Evolutionary conservation across 352 stramenopile species (phyloP).

Genomic region (Globisporangium acanthophoron): DNA sequence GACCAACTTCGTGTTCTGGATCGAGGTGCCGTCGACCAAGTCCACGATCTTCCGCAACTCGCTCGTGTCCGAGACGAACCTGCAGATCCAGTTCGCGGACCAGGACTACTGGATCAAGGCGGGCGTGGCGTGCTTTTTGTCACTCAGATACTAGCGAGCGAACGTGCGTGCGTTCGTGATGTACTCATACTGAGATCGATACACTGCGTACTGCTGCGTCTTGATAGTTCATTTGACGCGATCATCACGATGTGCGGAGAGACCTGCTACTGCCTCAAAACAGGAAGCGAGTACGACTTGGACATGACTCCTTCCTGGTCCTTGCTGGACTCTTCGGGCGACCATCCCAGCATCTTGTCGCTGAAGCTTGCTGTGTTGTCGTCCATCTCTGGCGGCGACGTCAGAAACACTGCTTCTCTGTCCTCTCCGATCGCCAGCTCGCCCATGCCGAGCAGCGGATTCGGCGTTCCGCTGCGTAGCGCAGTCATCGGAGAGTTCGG

Average conservation of each 20-base stretch:
- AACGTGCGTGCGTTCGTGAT: not conserved
- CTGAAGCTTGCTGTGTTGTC: slow-evolving; percentile 8
- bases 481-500: slow-evolving; percentile 17
- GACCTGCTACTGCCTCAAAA: slow-evolving; percentile 26
- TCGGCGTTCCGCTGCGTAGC: not conserved
- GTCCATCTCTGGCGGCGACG: slow-evolving; percentile 17
- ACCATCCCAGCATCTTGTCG: slow-evolving; percentile 37
- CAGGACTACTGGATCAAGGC: slow-evolving; percentile 95
- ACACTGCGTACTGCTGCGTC: not conserved
- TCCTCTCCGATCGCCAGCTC: slow-evolving; percentile 13
- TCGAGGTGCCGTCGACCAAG: slow-evolving; percentile 89
- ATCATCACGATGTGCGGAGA: too few relatives aligned
- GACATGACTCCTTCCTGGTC: slow-evolving; percentile 23
- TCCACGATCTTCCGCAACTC: slow-evolving; percentile 77
- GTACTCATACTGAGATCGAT: too few relatives aligned
- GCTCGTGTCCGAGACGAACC: slow-evolving; percentile 92
- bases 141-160: slow-evolving; percentile 83
- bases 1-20: slow-evolving; percentile 98
- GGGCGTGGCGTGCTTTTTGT: slow-evolving; percentile 92
- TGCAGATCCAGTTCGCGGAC: slow-evolving; percentile 87
- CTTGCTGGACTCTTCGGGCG: slow-evolving; percentile 19
- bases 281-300: slow-evolving; percentile 53
- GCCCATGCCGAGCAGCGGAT: slow-evolving; percentile 1
- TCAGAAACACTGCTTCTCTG: slow-evolving; percentile 3
- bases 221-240: not conserved